These are phyloP conservation scores for Aspergillus ellipticus DNA, from an alignment of 495 filamentous ascomycete genomes.

Conservation along the genomic window DNA sequence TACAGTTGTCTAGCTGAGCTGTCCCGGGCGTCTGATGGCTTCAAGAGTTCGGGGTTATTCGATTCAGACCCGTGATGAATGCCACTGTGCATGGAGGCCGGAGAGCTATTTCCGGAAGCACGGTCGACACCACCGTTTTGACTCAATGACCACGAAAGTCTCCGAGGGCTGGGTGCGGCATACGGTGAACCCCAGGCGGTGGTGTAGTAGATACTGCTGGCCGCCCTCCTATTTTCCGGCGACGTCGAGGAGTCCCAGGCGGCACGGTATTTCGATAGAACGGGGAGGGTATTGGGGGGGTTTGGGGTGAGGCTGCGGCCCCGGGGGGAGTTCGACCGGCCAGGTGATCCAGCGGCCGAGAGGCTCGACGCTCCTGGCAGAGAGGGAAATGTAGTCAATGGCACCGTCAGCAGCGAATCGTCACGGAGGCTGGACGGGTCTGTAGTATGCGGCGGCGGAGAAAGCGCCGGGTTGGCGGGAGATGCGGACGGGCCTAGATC, in stretches of 20 bases:
- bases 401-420: constrained; percentile 30
- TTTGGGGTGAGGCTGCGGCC: constrained; percentile 28
- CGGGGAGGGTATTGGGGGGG: constrained; percentile 32
- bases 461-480: constrained; percentile 39
- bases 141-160: constrained; percentile 43
- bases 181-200: constrained; percentile 76
- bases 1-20: constrained; percentile 11
- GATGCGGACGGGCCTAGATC: constrained; percentile 41
- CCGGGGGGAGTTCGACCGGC: constrained; percentile 26
- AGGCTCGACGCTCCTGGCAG: constrained; percentile 40
- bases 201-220: constrained; percentile 55
- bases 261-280: constrained; percentile 29
- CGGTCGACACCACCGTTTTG: constrained; percentile 36
- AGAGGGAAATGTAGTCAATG: constrained; percentile 31
- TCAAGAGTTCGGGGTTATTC: constrained; percentile 50
- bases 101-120: constrained; percentile 37
- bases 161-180: constrained; percentile 50
- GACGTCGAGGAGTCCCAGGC: constrained; percentile 38
- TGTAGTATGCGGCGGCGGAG: constrained; percentile 30
- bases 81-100: constrained; percentile 25
- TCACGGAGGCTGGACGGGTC: constrained; percentile 29
- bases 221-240: constrained; percentile 40
- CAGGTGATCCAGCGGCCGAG: constrained; percentile 35
- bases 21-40: constrained; percentile 32
- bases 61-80: constrained; percentile 41